Percentiles rank a stretch among this genome's conserved stretches.
Evolutionary conservation across 495 filamentous ascomycete species (phyloP).

Genomic region (Saxispiralis lemnorum): DNA sequence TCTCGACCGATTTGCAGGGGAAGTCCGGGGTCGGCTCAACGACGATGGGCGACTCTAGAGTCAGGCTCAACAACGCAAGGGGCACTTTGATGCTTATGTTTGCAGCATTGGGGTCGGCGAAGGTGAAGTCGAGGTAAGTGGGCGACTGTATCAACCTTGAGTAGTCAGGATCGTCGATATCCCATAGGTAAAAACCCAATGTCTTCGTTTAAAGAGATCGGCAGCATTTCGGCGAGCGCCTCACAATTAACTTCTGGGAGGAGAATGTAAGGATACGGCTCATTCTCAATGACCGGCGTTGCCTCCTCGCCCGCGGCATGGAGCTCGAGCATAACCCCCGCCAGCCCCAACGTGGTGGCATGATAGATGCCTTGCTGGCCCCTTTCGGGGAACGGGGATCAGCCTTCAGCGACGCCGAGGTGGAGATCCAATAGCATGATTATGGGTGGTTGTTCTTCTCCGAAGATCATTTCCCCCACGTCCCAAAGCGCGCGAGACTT

Average conservation of each 20-base stretch:
- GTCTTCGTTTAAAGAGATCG: constrained; percentile 25
- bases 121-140: constrained; percentile 33
- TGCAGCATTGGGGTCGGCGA: constrained; percentile 14
- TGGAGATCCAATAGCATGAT: not conserved
- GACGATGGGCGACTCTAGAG: constrained; percentile 31
- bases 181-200: constrained; percentile 35
- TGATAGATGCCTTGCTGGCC: not conserved
- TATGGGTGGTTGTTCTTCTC: not conserved
- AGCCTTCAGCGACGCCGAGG: not conserved
- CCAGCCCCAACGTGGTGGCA: not conserved
- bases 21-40: constrained; percentile 31
- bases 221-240: constrained; percentile 30
- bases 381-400: not conserved
- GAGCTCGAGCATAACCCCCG: not conserved
- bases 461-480: not conserved
- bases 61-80: constrained; percentile 35
- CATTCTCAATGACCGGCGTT: too few relatives aligned
- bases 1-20: constrained; percentile 26
- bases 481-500: not conserved
- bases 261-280: constrained; percentile 28
- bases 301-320: not conserved
- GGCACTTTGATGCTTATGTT: constrained; percentile 35
- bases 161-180: constrained; percentile 28
- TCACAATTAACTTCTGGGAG: constrained; percentile 34
- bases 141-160: constrained; percentile 29